Evolutionary conservation across 2,329 filamentous ascomycete species (phyloP).

Genomic region (Endothia cerciana): DNA sequence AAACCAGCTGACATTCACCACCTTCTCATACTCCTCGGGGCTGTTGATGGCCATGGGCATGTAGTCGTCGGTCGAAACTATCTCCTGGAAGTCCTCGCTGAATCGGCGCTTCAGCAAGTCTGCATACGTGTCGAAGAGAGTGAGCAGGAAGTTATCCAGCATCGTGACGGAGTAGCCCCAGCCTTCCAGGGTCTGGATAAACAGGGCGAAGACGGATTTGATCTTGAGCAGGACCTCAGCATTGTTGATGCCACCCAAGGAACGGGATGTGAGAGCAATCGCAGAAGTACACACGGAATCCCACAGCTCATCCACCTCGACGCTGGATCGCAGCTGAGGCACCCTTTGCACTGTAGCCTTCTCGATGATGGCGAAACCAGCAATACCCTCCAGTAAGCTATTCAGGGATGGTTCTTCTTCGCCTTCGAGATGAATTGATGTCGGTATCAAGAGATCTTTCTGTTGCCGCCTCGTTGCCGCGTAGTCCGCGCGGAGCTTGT

Average conservation of each 20-base stretch:
- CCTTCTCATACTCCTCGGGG: constrained; percentile 89
- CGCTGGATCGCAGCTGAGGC: constrained; percentile 77
- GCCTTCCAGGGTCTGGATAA: constrained; percentile 98
- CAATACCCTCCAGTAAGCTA: constrained; percentile 88
- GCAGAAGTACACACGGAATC: constrained; percentile 94
- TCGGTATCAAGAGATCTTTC: constrained; percentile 86
- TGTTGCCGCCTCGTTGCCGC: constrained; percentile 87
- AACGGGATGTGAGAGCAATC: constrained; percentile 79
- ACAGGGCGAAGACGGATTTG: constrained; percentile 89
- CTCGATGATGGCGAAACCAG: constrained; percentile 95
- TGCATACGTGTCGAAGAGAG: constrained; percentile 90
- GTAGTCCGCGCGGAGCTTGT: constrained; percentile 90
- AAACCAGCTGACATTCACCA: constrained; percentile 96
- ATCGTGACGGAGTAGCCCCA: constrained; percentile 86
- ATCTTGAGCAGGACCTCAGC: constrained; percentile 92
- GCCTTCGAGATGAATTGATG: constrained; percentile 73
- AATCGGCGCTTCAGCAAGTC: constrained; percentile 89
- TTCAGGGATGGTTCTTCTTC: constrained; percentile 88
- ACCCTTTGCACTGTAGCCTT: constrained; percentile 88
- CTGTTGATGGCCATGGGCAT: constrained; percentile 99
- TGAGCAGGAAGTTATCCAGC: constrained; percentile 84
- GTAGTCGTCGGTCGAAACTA: constrained; percentile 92
- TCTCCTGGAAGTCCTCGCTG: constrained; percentile 94
- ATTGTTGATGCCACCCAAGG: constrained; percentile 78
- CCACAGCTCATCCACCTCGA: constrained; percentile 98